Conservation (phyloP, 1,284 basidiomycete species). For the Cutaneotrichosporon sp. region DNA sequence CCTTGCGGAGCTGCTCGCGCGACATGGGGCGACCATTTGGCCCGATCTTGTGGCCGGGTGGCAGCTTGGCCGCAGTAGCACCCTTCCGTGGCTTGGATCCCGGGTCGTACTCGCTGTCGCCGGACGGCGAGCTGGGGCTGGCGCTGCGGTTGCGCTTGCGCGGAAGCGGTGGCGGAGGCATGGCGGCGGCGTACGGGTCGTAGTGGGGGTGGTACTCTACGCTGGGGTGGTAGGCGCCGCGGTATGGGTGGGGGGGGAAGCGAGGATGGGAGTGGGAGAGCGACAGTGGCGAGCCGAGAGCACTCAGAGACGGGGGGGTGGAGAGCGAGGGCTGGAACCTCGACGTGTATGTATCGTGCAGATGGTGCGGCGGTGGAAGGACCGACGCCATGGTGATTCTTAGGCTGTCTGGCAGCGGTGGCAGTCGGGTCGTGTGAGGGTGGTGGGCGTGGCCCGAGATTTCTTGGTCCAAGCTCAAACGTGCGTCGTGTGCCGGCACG, state of each 20-base stretch:
- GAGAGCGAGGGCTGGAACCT: not conserved
- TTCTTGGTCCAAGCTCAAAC: slow-evolving; percentile 1
- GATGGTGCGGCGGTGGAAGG: not conserved
- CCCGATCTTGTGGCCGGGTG: slow-evolving; percentile 7
- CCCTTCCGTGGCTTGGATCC: slow-evolving; percentile 1
- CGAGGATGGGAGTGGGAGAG: not conserved
- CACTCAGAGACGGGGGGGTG: not conserved
- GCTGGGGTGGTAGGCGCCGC: not conserved
- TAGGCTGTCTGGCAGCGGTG: not conserved
- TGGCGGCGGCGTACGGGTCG: slow-evolving; percentile 4
- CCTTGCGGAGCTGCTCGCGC: slow-evolving; percentile 49
- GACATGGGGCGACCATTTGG: slow-evolving; percentile 33
- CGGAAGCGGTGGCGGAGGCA: slow-evolving; percentile 30
- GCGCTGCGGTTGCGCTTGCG: slow-evolving; percentile 26
- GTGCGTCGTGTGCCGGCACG: slow-evolving; percentile 8
- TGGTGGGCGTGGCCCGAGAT: not conserved
- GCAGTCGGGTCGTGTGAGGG: slow-evolving; percentile 6
- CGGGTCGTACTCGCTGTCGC: slow-evolving; percentile 34
- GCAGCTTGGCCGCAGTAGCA: not conserved
- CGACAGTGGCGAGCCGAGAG: not conserved
- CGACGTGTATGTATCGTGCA: slow-evolving; percentile 10
- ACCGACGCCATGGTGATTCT: slow-evolving; percentile 11
- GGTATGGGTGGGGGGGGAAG: not conserved
- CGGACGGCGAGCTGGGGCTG: slow-evolving; percentile 25
- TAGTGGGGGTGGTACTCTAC: no score